Evolutionary conservation across 495 filamentous ascomycete genomes (phyloP), one percentile per base, ranked within the genome.

Genomic region (Aspergillus nanangensis): DNA sequence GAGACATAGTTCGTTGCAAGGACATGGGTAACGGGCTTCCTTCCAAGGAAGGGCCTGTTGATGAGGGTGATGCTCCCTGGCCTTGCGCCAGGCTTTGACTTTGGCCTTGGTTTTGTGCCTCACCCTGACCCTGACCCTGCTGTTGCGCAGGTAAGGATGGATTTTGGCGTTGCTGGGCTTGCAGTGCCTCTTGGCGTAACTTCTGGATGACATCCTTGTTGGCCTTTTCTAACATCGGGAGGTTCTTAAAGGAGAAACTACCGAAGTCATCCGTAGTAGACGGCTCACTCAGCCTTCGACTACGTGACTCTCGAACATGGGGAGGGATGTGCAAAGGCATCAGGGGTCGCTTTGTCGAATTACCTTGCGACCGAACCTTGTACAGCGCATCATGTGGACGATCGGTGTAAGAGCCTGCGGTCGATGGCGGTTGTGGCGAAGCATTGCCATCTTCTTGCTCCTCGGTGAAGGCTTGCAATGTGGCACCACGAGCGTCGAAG

Each of bases 151-250:
- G 47, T 18, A 41, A 35, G 25, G 46, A 23, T 4, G 45, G 40
- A 2, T 58, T 49, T 40, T 70, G 68, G 19, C 71, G 62, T 40
- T 72, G 67, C 53, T 86, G 83, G 14, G 75, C 74, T 31, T 87
- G 85, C 60, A 90, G 71, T 23, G 88, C 91, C 59, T 96, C 92
- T 20, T 89, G 88, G 8, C 90, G 80, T 45, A 98, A 75, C 57
- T 96, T 95, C 57, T 97, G 90, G 29, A 98, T 93, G 33, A 96
- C 88, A 61, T 98, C 94, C 59, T 97, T 97, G 61, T 98, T 98
- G 29, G 94, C 93, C 61, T 95, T 97, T 60, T 96, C 92, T 15
- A 98, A 76, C 44, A 97, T 92, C 1, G 93, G 89, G 24, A 98
- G 74, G 55, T 98, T 98, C 69, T 96, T 98, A 75, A 95, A 98